Conservation (phyloP, 257 asterid species). For the Solanum dulcamara region DNA sequence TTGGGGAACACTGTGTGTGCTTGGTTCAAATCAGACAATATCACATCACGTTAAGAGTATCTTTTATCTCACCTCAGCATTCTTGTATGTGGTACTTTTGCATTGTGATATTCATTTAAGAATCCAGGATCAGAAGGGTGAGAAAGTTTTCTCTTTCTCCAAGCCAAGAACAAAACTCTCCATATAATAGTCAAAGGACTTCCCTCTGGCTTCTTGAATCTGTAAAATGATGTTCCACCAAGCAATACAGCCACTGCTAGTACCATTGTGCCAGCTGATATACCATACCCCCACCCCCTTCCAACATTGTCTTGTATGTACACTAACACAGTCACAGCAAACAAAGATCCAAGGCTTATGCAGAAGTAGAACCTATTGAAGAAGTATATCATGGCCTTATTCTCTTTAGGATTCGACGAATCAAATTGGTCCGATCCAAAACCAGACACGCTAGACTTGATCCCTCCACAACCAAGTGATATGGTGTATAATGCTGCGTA, state of each 20-base stretch:
- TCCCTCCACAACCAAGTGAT: slow-evolving; percentile 3
- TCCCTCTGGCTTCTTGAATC: slow-evolving; percentile 7
- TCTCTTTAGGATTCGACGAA: not conserved
- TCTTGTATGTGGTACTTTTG: slow-evolving; percentile 41
- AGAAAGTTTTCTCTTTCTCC: not conserved
- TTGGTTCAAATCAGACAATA: not conserved
- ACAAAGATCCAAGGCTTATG: slow-evolving; percentile 4
- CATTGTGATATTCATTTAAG: slow-evolving; percentile 45
- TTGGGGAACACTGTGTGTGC: not conserved
- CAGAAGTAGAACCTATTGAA: slow-evolving; percentile 8
- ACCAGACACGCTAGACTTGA: slow-evolving; percentile 1
- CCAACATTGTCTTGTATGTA: slow-evolving; percentile 11
- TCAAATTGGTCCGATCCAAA: slow-evolving; percentile 9
- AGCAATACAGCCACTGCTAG: not conserved
- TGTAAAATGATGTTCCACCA: not conserved
- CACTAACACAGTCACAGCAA: slow-evolving; percentile 4
- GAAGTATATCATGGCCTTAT: slow-evolving; percentile 3
- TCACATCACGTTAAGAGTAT: not conserved
- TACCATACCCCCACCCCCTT: slow-evolving; percentile 9
- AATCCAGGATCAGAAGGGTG: slow-evolving; percentile 28
- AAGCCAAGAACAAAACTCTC: slow-evolving; percentile 2
- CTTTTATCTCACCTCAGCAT: slow-evolving; percentile 33
- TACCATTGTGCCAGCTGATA: slow-evolving; percentile 4
- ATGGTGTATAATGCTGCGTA: slow-evolving; percentile 3
- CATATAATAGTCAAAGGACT: slow-evolving; percentile 7